Base-by-base conservation (phyloP, 495 filamentous ascomycete genomes). In the Daldinia childiae region DNA sequence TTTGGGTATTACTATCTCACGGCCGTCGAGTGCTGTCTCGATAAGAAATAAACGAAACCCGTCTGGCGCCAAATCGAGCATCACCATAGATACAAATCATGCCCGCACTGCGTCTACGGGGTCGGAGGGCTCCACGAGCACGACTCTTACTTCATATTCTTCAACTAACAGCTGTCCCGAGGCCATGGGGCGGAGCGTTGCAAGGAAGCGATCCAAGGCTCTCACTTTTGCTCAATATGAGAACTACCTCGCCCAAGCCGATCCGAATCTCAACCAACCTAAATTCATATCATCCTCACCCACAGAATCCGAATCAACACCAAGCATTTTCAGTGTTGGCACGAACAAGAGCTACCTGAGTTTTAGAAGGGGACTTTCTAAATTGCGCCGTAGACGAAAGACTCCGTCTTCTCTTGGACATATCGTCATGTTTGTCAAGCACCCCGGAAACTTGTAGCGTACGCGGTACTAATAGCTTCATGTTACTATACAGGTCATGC, bases 171-270 rank as follows among this genome's bases (percentile, higher is more conserved):
- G 69, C 11, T 38, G 27, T 3, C 60, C 48, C 8, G 68, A 68
- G 19, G 38, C 58, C 26, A 24, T 63, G 0, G 56, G 63, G 19
- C 66, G 70, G 39, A 50, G 66, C 27, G 51, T 64, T 24, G 62
- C 73, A 36, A 79, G 79, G 55, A 81, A 75, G 57, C 67, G 77
- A 60, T 79, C 82, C 43, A 79, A 79, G 56, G 80, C 71, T 50
- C 72, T 86, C 32, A 86, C 75, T 27, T 87, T 87, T 68, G 78
- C 80, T 14, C 82, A 80, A n/a, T 87, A 87, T 62, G 86, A 87
- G 14, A 84, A 79, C 65, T 87, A 83, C 45, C 68, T 87, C 58
- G 77, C 77, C 30, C 79, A 84, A 51, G 59, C 82, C 4, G 77
- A 81, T 62, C 79, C 76, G 12, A 77, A 60, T n/a, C 66, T 80